Base-by-base conservation (phyloP, 805 yeast genomes). In the Yarrowia keelungensis region DNA sequence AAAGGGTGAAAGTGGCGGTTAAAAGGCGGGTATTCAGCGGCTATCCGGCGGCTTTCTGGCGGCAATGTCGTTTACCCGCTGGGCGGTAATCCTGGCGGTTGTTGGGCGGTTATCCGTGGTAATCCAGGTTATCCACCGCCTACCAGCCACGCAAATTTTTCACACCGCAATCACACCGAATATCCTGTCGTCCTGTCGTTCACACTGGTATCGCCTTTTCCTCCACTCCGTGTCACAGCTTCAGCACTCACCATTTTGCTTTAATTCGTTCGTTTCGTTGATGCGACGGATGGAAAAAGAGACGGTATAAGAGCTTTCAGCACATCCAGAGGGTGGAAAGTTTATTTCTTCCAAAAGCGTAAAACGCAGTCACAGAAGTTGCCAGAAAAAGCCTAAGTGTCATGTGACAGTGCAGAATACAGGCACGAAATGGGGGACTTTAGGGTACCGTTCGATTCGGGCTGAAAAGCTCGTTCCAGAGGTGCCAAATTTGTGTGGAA, bases 221-320 rank as follows among this genome's bases (percentile, higher is more conserved):
- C 32, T 26, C 32, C 32, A 26, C 32, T 5, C 7, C 32, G 19
- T 26, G 32, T 5, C 22, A 46, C 19, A 49, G 59, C 26, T 36
- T 47, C 67, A 47, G 59, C 49, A 62, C 67, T 62, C 67, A 62
- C 67, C 67, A 62, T 62, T 62, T 62, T 62, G 67, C 56, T 47
- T 49, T 22, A 47, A 47, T 62, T 62, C 67, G 67, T 62, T 62
- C 66, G 62, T 56, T 41, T 43, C 65, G 67, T 62, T 62, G 67
- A 62, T 62, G 67, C 45, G 59, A 53, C 56, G 47, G 47, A 32
- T 47, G 56, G 53, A 62, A 62, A 62, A 62, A 47, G 54, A 47
- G 67, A 36, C 67, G 56, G 67, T 62, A 62, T 59, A 43, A 59
- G 65, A 56, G 62, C 62, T 56, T 59, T 59, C 45, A 45, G 65